Evolutionary conservation across 805 yeast species (phyloP), one percentile per base, ranked within the genome.

Genomic region (Naumovozyma dairenensis): DNA sequence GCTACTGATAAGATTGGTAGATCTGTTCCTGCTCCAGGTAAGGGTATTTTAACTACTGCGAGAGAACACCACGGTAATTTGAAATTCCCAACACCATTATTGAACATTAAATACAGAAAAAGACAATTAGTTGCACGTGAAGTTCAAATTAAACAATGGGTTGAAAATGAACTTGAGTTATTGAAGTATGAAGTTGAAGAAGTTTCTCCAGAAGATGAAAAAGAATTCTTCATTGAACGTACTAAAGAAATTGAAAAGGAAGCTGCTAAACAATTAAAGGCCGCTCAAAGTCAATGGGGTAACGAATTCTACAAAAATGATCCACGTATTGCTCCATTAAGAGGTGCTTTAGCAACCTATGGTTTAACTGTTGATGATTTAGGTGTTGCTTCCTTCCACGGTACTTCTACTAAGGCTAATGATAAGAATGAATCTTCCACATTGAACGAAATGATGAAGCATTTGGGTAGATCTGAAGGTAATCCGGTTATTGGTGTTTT

Each of bases 1-100:
- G 98, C 98, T 34, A 75, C 94, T 40, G 99, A 92, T 65, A 93
- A 87, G 77, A 89, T 89, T 60, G 96, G 97, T 59, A 81, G 96
- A 68, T 87, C 97, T 32, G 89, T 92, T 47, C 99, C 99, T 46
- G 98, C 98, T 57, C 99, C 99, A 66, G 99, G 99, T 62, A 85
- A 89, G 69, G 99, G 99, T 80, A 82, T 92, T 48, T 73, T 92
- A 71, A 92, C 98, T 41, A 85, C 95, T 57, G 98, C 98, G 38
- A 80, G 94, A 57, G 98, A 93, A 68, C 76, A 78, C 56, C 89
- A 80, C 49, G 83, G 86, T 49, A 72, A 70, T 51, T 69, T 79
- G 68, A 79, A 80, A 63, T 80, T 74, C 70, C 75, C 80, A 49
- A 67, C 92, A 37, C 80, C 89, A 41, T 67, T 83, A 65, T 67